Conservation (phyloP, 2,329 filamentous ascomycete species). For the Curvularia sp. region DNA sequence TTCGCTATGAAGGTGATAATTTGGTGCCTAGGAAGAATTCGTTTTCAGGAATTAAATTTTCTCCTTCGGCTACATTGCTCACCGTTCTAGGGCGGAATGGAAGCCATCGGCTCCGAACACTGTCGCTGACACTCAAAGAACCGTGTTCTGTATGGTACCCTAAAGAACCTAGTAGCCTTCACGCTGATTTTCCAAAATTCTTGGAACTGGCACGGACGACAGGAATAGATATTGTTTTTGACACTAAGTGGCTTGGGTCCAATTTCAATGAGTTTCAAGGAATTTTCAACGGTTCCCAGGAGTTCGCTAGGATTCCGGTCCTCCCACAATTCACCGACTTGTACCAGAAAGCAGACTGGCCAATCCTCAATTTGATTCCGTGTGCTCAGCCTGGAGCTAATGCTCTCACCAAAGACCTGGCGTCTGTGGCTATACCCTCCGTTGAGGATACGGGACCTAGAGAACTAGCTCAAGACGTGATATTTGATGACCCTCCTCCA, state of each 20-base stretch:
- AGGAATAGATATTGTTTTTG: conserved; percentile 5
- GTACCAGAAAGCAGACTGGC: background rate
- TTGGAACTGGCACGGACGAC: conserved; percentile 2
- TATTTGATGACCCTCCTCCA: conserved; percentile 3
- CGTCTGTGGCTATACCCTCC: background rate
- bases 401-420: too few species aligned
- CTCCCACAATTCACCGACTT: background rate
- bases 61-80: background rate
- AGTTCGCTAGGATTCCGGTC: background rate
- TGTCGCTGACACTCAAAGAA: conserved; percentile 4
- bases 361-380: background rate
- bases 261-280: background rate
- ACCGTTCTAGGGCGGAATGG: background rate
- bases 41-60: background rate
- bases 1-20: conserved; percentile 8
- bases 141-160: conserved; percentile 10
- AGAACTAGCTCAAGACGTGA: background rate
- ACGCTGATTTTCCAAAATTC: background rate
- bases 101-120: background rate
- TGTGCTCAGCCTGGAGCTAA: too few species aligned
- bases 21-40: conserved; percentile 2
- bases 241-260: conserved; percentile 2
- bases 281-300: conserved; percentile 2
- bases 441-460: background rate
- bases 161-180: background rate